Evolutionary conservation across 1,284 basidiomycete genomes (phyloP).

Genomic region (Xanthoconium separans): DNA sequence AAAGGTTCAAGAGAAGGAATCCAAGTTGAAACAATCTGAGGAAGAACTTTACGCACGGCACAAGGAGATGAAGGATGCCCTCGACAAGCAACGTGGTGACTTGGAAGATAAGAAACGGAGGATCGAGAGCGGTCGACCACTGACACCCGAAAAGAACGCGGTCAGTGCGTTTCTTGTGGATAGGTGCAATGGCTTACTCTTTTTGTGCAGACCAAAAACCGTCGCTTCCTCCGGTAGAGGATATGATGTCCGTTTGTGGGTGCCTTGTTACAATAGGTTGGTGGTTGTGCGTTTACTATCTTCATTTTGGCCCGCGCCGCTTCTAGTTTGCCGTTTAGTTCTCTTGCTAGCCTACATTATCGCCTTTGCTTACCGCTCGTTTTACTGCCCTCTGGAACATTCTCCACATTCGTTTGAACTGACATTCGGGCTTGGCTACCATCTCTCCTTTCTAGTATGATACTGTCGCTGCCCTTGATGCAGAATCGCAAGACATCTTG

Average conservation of each 20-base stretch:
- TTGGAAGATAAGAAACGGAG: conserved; percentile 98
- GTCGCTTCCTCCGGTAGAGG: conserved; percentile 37
- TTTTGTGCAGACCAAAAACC: conserved; percentile 32
- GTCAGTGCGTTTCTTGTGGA: conserved; percentile 42
- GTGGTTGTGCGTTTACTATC: conserved; percentile 29
- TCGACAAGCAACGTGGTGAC: conserved; percentile 95
- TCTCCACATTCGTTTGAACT: conserved; percentile 58
- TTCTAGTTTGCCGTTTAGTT: conserved; percentile 39
- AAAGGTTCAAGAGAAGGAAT: conserved; percentile 98
- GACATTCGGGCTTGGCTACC: conserved; percentile 58
- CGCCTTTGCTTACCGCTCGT: conserved; percentile 34
- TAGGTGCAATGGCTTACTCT: conserved; percentile 2
- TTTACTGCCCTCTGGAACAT: conserved; percentile 38
- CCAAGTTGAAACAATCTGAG: conserved; percentile 96
- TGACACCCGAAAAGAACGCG: conserved; percentile 90
- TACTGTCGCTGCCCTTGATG: conserved; percentile 35
- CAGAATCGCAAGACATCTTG: conserved; percentile 37
- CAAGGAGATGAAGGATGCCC: conserved; percentile 97
- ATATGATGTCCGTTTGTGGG: conserved; percentile 2
- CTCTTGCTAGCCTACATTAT: conserved; percentile 36
- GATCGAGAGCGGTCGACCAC: conserved; percentile 89
- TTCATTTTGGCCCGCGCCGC: conserved; percentile 36
- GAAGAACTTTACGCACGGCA: conserved; percentile 97
- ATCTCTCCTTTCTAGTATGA: conserved; percentile 53
- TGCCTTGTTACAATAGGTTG: conserved; percentile 26